Conservation (phyloP, 371 early-diverging fungal genomes). For the Mortierella sp. region DNA sequence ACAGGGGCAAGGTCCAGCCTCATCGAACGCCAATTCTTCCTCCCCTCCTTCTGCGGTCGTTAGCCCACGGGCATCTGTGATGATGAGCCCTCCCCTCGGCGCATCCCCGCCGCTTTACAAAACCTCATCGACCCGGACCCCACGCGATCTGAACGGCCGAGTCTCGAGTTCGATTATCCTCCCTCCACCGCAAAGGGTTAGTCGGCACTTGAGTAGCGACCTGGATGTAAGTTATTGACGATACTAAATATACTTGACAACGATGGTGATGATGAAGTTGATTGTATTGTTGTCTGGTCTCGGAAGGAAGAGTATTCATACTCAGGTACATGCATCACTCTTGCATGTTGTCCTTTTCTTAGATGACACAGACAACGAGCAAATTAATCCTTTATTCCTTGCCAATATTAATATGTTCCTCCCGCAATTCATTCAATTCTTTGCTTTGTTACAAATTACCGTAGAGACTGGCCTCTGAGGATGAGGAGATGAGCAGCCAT, state of each 20-base stretch:
- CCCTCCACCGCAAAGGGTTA: conserved; percentile 37
- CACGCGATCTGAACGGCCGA: conserved; percentile 33
- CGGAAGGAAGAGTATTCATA: conserved; percentile 1
- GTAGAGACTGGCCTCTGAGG: conserved; percentile 39
- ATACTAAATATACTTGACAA: not conserved
- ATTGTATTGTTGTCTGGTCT: not conserved
- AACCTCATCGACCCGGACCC: conserved; percentile 17
- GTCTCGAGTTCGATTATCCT: conserved; percentile 44
- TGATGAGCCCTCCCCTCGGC: not conserved
- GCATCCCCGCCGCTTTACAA: conserved; percentile 18
- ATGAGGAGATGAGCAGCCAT: conserved; percentile 39
- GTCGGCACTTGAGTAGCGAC: conserved; percentile 30
- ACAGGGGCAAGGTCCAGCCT: not conserved
- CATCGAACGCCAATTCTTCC: not conserved
- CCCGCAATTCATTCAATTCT: not conserved
- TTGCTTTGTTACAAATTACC: too few species aligned
- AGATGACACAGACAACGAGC: not conserved
- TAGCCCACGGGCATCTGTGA: conserved; percentile 7
- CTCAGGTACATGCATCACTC: not conserved
- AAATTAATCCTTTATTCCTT: not conserved
- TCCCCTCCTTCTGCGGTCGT: not conserved
- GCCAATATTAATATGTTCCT: not conserved
- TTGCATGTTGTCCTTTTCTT: conserved; percentile 2
- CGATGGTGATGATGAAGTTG: not conserved
- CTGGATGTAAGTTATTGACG: conserved; percentile 39